Percentiles rank a stretch among this genome's conserved stretches.
Evolutionary conservation across 768 basidiomycete genomes (phyloP).

Genomic region (Amanita brunnescens): DNA sequence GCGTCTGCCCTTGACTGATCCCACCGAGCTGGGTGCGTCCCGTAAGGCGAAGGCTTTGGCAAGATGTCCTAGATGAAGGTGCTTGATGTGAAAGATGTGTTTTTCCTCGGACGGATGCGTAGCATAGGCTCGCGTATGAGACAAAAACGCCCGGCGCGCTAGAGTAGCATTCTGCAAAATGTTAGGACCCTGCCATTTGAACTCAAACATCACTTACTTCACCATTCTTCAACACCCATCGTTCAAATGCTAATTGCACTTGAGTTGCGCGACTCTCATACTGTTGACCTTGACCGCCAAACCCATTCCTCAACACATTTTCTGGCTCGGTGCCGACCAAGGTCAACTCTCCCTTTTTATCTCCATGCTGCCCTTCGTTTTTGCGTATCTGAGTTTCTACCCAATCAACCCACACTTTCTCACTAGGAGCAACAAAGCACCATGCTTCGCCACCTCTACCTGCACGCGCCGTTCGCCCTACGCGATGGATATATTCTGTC

Average conservation of each 20-base stretch:
- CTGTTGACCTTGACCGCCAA: constrained; percentile 75
- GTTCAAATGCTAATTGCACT: constrained; percentile 89
- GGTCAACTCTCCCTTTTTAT: constrained; percentile 28
- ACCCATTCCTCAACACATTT: constrained; percentile 66
- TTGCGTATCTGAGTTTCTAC: constrained; percentile 70
- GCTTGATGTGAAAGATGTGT: constrained; percentile 91
- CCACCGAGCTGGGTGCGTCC: constrained; percentile 63
- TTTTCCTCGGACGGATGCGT: constrained; percentile 96
- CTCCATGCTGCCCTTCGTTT: constrained; percentile 25
- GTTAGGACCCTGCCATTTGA: constrained; percentile 2
- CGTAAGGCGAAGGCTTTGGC: constrained; percentile 89
- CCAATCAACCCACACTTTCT: constrained; percentile 87
- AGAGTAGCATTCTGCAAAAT: constrained; percentile 55
- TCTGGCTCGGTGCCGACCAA: constrained; percentile 61
- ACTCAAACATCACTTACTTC: constrained; percentile 35
- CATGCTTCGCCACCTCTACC: constrained; percentile 95
- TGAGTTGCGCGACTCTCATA: constrained; percentile 90
- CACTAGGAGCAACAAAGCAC: constrained; percentile 84
- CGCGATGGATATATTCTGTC: constrained; percentile 94
- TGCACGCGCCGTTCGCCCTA: constrained; percentile 94
- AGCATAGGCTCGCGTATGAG: constrained; percentile 93
- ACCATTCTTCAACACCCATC: constrained; percentile 76
- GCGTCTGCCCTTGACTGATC: constrained; percentile 16
- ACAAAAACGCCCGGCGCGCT: constrained; percentile 82
- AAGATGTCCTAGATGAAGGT: constrained; percentile 90